Evolutionary conservation across 768 basidiomycete species (phyloP), one percentile per base, ranked within the genome.

Genomic region (Polyporus arcularius): DNA sequence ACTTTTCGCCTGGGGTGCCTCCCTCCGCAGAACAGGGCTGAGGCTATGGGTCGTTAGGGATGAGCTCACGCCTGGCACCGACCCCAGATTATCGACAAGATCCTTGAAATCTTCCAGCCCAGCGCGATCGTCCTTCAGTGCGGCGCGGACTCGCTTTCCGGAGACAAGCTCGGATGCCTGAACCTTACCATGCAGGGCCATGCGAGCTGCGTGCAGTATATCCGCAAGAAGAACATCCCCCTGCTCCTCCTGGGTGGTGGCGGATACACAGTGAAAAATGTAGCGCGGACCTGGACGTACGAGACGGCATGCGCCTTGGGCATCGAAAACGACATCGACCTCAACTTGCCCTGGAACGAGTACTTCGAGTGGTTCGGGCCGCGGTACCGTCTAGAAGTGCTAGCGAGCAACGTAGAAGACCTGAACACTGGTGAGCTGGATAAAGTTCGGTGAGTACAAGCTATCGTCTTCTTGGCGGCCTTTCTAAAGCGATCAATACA

Each of bases 361-460:
- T 96, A 95, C 72, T 92, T 98, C 70, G 96, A 98, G 72, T 99
- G 95, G 88, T 98, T 96, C 71, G 97, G 96, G 0, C 97, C 96
- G 7, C 80, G 95, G 59, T 99, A 96, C 75, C 81, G 95, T 59
- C 79, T 99, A 35, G 96, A 98, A 68, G 96, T 99, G 1, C 82
- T 86, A 28, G 82, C 84, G 62, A 98, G 90, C 68, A 98, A 98
- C 69, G 95, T 96, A 91, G 95, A 97, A 58, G 94, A 98, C 70
- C 76, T 92, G 68, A 99, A 98, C 71, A 74, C 87, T 60, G 85
- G 84, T 9, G 90, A 91, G 18, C 74, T 98, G 30, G 88, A 96
- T 59, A 81, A 81, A 66, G 88, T 96, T 55, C 84, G 89, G 88
- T 92, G 60, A 61, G 84, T 80, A 38, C 26, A 8, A 35, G 43